Base-by-base conservation (phyloP, 257 asterid species). In the Solanum tacnaense region DNA sequence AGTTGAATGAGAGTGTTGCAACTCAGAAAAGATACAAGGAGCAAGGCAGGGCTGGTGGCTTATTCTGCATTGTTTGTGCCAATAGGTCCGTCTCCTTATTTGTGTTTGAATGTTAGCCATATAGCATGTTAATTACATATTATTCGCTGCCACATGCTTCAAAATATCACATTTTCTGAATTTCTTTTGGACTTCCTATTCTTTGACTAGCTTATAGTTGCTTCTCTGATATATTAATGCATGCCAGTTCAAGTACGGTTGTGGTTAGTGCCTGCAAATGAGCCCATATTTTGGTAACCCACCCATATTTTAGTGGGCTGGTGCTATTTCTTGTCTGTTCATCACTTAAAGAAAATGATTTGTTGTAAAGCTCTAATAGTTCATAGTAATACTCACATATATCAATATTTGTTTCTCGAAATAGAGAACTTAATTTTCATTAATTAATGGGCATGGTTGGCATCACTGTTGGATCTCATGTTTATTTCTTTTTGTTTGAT, bases 61-160 rank as follows among this genome's bases (percentile, higher is more conserved):
- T 91, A 76, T 88, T 73, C 88, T 91, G 93, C 89, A 88, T 89
- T 67, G 91, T 87, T 67, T 91, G 93, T 87, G 83, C 90, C 86
- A 89, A 88, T 85, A 91, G 93, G 93, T 91, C 81, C 23, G 89
- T 89, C 87, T 75, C 52, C 29, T 72, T 72, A 46, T 5, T 82
- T 18, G 41, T 49, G 85, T 18, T 82, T 82, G 86, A 29, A 82
- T 31, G 18, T 49, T 49, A 29, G 49, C 70, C 41, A 16, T 82
- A 49, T 49, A 31, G 29, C 70, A 9, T 49, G 27, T 29, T 82
- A 31, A 20, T 81, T 82, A 82, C 67, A 5, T 49, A 82, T 29
- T 18, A 49, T 82, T 2, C 3, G 29, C 27, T 82, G 29, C 21
- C 31, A 82, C 15, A 29, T 82, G 70, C 85, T 81, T 49, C 41